Conservation (phyloP, 2,329 filamentous ascomycete genomes). For the Phoma herbarum region DNA sequence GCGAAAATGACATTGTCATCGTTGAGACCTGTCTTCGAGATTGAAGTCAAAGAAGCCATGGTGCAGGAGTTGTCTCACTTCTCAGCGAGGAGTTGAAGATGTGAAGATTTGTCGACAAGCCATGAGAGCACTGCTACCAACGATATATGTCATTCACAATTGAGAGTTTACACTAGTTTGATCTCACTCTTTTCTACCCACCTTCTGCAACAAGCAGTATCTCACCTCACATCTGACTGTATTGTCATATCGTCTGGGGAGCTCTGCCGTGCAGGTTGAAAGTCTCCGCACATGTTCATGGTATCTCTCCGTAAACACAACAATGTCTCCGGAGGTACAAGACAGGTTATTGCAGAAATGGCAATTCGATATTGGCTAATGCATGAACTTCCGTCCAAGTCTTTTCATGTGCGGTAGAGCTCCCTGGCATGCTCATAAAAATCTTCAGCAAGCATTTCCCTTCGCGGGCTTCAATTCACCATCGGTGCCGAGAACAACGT, state of each 20-base stretch:
- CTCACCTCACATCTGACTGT: background rate
- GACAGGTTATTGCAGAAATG: background rate
- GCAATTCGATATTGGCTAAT: background rate
- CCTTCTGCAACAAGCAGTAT: background rate
- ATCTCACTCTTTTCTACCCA: background rate
- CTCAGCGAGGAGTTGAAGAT: background rate
- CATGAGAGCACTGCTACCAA: background rate
- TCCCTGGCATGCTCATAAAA: background rate
- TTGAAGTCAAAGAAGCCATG: constrained; percentile 3
- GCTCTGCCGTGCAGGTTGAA: background rate
- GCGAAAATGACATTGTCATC: constrained; percentile 24
- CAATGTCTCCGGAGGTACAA: background rate
- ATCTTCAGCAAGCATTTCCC: constrained; percentile 3
- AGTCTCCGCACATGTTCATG: background rate
- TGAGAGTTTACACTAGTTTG: background rate
- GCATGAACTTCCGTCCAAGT: background rate
- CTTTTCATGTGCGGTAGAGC: background rate
- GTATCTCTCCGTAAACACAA: background rate
- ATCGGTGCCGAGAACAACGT: constrained; percentile 17
- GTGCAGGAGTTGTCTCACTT: background rate
- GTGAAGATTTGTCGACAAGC: background rate
- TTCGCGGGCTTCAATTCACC: constrained; percentile 7
- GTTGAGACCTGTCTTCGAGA: constrained; percentile 15
- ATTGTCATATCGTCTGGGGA: background rate
- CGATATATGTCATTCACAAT: background rate